Conservation (phyloP, 2,329 filamentous ascomycete genomes). For the Phaeoacremonium minimum region DNA sequence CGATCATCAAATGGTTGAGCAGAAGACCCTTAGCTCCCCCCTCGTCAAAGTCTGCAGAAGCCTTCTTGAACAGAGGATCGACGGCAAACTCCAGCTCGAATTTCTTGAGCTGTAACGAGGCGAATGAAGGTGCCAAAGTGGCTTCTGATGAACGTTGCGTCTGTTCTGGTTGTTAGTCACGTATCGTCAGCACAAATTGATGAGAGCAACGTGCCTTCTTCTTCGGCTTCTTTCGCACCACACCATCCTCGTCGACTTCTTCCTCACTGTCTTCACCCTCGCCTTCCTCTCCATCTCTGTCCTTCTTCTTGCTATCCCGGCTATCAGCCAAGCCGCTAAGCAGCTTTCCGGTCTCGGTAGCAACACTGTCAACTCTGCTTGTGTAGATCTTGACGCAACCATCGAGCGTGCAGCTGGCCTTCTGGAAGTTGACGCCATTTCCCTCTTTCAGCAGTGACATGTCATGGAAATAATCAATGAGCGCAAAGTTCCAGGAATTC, state of each 20-base stretch:
- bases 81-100: constrained; percentile 96
- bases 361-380: constrained; percentile 94
- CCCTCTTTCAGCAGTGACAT: constrained; percentile 97
- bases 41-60: constrained; percentile 96
- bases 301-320: constrained; percentile 70
- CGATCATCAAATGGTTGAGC: constrained; percentile 94
- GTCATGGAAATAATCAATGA: constrained; percentile 99
- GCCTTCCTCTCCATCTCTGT: constrained; percentile 56
- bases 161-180: constrained; percentile 25
- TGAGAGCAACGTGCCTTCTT: constrained; percentile 34
- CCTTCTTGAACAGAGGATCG: constrained; percentile 98
- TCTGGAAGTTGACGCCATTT: constrained; percentile 96
- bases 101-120: constrained; percentile 88
- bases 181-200: constrained; percentile 3
- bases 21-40: constrained; percentile 93
- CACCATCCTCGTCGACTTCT: constrained; percentile 59
- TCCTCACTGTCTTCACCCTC: constrained; percentile 66
- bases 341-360: constrained; percentile 93
- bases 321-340: constrained; percentile 90
- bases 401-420: constrained; percentile 94
- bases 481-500: constrained; percentile 99
- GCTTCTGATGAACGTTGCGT: constrained; percentile 79
- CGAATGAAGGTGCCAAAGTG: constrained; percentile 87
- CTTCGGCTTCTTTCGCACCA: constrained; percentile 33
- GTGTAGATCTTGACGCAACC: constrained; percentile 99